A percentile compares a stretch with the other conserved stretches of the same genome.
Evolutionary conservation across 2,329 filamentous ascomycete genomes (phyloP).

Genomic region (Aspergillus hortae): DNA sequence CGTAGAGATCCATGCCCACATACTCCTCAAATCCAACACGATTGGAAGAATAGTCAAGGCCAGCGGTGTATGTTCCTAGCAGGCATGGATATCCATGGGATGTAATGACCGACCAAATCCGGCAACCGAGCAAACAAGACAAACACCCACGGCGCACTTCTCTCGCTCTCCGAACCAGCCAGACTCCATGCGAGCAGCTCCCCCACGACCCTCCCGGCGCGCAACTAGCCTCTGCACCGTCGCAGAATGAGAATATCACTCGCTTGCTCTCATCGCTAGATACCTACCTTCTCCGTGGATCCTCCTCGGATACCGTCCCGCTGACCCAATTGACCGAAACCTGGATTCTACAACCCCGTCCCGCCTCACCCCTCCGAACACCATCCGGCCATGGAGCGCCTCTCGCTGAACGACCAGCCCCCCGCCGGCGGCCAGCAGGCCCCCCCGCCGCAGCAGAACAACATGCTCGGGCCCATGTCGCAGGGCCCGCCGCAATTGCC

Average conservation of each 20-base stretch:
- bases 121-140: background rate
- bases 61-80: too few relatives aligned
- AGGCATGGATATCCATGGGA: too few relatives aligned
- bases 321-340: conserved; percentile 2
- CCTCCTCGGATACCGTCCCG: background rate
- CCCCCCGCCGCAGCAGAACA: conserved; percentile 15
- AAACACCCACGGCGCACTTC: background rate
- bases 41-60: too few relatives aligned
- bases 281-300: background rate
- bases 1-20: too few relatives aligned
- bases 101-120: too few relatives aligned
- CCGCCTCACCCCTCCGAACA: conserved; percentile 10
- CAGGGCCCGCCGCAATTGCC: conserved; percentile 47
- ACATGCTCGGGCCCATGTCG: conserved; percentile 27
- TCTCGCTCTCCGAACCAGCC: background rate
- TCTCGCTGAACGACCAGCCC: conserved; percentile 32
- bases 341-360: conserved; percentile 4
- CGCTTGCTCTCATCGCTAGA: background rate
- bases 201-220: background rate
- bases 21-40: too few relatives aligned
- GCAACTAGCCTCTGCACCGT: background rate
- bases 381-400: conserved; percentile 30
- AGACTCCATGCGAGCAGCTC: background rate
- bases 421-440: conserved; percentile 23
- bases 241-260: conserved; percentile 7